phyloP scores from a whole-genome alignment of 371 early-diverging fungal genomes.

The Globomyces sp. region DNA sequence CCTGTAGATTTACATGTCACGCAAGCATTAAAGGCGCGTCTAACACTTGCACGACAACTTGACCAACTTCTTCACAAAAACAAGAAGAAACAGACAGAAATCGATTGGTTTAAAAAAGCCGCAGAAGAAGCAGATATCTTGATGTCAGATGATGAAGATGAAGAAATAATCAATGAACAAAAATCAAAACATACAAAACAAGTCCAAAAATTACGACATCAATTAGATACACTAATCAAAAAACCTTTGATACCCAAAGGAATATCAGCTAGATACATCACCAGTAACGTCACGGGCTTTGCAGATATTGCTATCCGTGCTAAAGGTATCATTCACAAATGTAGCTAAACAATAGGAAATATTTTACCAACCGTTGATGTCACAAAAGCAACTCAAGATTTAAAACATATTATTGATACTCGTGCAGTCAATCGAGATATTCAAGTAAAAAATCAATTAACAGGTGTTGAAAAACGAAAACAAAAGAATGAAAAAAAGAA shows the following conservation, averaged over 20 bases:
- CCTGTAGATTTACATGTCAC: constrained; percentile 65
- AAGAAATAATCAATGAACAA: constrained; percentile 7
- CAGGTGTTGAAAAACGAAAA: too few species aligned
- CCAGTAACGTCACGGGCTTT: constrained; percentile 45
- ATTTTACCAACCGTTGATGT: not conserved
- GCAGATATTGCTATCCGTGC: constrained; percentile 2
- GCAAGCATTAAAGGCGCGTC: constrained; percentile 63
- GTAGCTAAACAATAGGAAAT: not conserved
- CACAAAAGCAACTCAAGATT: not conserved
- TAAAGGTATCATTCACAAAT: constrained; percentile 5
- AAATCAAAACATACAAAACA: constrained; percentile 17
- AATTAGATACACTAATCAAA: constrained; percentile 60
- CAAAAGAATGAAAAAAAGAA: too few species aligned
- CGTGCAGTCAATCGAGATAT: not conserved
- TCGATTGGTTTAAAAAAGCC: constrained; percentile 81
- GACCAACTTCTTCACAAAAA: constrained; percentile 74
- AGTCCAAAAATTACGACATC: constrained; percentile 17
- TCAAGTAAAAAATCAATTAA: too few species aligned
- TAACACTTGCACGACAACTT: constrained; percentile 74
- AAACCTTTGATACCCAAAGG: constrained; percentile 72
- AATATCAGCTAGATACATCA: constrained; percentile 68
- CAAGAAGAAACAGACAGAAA: constrained; percentile 61
- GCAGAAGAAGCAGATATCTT: constrained; percentile 85
- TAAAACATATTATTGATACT: constrained; percentile 1
- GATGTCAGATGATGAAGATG: constrained; percentile 63